These are phyloP conservation scores for Peronospora tabacina DNA, from an alignment of 352 stramenopile genomes.

Conservation along the genomic window DNA sequence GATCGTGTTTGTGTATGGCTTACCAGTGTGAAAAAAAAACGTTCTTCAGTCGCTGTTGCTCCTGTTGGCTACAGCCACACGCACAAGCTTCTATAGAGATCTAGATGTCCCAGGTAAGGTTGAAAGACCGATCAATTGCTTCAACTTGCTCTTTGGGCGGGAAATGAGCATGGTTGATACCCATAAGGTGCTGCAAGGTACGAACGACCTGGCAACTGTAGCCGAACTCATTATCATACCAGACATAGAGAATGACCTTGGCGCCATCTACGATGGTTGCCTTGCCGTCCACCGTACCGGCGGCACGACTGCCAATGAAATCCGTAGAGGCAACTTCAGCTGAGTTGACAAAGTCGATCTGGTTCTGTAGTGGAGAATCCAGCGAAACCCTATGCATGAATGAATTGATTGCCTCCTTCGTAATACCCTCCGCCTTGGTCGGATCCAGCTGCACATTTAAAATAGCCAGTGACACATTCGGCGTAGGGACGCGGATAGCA, in stretches of 20 bases:
- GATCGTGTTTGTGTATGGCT: neutral
- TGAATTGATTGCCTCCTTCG: constrained; percentile 63
- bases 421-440: constrained; percentile 46
- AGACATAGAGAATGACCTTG: constrained; percentile 84
- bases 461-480: constrained; percentile 97
- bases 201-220: constrained; percentile 85
- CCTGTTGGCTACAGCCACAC: neutral
- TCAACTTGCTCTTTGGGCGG: constrained; percentile 57
- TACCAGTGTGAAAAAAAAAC: neutral
- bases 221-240: constrained; percentile 89
- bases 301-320: constrained; percentile 71
- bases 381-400: constrained; percentile 76
- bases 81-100: constrained; percentile 4
- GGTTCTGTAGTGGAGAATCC: constrained; percentile 79
- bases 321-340: constrained; percentile 76
- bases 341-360: constrained; percentile 85
- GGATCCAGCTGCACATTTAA: constrained; percentile 91
- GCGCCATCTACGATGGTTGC: constrained; percentile 80
- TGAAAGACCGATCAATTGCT: constrained; percentile 58
- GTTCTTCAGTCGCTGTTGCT: neutral
- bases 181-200: constrained; percentile 72
- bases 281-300: constrained; percentile 75
- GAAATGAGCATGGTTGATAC: constrained; percentile 68
- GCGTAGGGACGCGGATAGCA: constrained; percentile 96
- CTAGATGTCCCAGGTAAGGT: constrained; percentile 42